Evolutionary conservation across 2,329 filamentous ascomycete species (phyloP).

Genomic region (Apiospora pterosperma): DNA sequence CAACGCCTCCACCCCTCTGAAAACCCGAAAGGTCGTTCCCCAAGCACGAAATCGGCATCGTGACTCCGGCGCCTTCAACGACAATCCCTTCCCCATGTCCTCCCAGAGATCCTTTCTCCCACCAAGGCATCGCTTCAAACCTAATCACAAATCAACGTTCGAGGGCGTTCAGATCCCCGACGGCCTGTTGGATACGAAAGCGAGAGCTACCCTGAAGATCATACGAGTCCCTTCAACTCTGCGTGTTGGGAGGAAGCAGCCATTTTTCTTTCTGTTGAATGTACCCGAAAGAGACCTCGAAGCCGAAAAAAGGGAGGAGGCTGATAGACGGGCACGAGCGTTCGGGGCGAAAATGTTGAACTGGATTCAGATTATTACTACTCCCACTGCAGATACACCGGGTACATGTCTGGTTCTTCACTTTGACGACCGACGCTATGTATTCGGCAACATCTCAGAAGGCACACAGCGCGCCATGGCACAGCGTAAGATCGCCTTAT

Average conservation of each 20-base stretch:
- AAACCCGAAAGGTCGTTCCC: not conserved
- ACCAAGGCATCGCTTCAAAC: not conserved
- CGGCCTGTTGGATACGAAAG: not conserved
- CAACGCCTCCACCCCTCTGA: not conserved
- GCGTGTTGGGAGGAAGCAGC: not conserved
- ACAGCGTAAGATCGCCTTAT: slow-evolving; percentile 63
- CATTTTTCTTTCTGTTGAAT: not conserved
- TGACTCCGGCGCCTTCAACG: not conserved
- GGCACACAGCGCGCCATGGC: slow-evolving; percentile 77
- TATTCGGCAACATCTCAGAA: slow-evolving; percentile 80
- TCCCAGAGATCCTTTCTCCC: not conserved
- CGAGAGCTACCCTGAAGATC: not conserved
- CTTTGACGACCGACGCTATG: slow-evolving; percentile 77
- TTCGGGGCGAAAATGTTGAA: slow-evolving; percentile 60
- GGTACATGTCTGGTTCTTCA: slow-evolving; percentile 76
- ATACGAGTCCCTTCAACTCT: not conserved
- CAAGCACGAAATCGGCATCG: not conserved
- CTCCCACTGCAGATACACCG: slow-evolving; percentile 83
- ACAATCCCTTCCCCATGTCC: not conserved
- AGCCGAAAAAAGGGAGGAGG: not conserved
- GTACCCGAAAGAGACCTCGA: not conserved
- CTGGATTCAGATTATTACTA: slow-evolving; percentile 71
- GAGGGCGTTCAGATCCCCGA: slow-evolving; percentile 3
- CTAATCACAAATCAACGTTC: not conserved
- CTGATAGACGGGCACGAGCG: not conserved